A percentile compares a stretch with the other conserved stretches of the same genome.
These are phyloP conservation scores for Flaveria ramosissima DNA, from an alignment of 129 eudicot genomes.

Conservation along the genomic window DNA sequence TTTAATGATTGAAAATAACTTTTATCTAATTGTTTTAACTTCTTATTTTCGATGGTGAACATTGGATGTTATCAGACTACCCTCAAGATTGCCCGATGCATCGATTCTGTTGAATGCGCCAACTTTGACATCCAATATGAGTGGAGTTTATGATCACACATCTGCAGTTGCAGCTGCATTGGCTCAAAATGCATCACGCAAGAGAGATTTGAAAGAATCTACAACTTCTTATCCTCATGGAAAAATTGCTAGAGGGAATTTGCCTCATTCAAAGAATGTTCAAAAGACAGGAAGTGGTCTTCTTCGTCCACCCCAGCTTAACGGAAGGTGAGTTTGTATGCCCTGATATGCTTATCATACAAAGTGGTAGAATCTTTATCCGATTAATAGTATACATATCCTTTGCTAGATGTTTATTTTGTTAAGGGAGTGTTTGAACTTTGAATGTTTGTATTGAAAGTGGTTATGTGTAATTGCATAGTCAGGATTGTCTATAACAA, in stretches of 20 bases:
- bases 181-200: slow-evolving; percentile 82
- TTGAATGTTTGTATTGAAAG: background rate
- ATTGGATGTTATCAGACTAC: slow-evolving; percentile 17
- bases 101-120: slow-evolving; percentile 71
- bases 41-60: background rate
- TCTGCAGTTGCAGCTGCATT: slow-evolving; percentile 90
- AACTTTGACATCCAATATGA: slow-evolving; percentile 37
- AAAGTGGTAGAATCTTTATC: background rate
- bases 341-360: slow-evolving; percentile 9
- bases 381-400: background rate
- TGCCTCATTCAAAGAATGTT: slow-evolving; percentile 52
- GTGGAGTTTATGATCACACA: slow-evolving; percentile 60
- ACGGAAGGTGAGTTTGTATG: slow-evolving; percentile 70
- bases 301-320: slow-evolving; percentile 86
- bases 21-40: background rate
- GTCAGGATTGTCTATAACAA: background rate
- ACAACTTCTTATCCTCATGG: slow-evolving; percentile 50
- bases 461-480: background rate
- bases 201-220: slow-evolving; percentile 54
- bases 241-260: slow-evolving; percentile 74
- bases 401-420: background rate
- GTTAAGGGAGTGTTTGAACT: slow-evolving; percentile 6
- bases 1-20: background rate
- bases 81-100: slow-evolving; percentile 70
- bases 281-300: slow-evolving; percentile 63